phyloP scores from a whole-genome alignment of 2,329 filamentous ascomycete species.

The Pseudocercospora pini-densiflorae region DNA sequence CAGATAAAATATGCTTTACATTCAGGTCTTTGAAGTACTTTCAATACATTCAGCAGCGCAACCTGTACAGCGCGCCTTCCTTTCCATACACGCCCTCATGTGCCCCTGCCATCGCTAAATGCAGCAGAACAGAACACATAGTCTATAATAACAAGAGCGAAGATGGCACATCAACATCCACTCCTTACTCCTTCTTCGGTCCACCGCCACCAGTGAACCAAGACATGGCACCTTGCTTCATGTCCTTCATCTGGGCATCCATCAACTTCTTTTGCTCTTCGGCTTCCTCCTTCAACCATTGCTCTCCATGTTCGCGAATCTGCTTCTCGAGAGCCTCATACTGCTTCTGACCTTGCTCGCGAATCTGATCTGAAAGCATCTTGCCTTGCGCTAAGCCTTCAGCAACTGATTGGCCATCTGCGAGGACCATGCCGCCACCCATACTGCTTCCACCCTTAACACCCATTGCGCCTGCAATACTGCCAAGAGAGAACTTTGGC shows the following conservation, averaged over 20 bases:
- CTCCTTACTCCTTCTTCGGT: constrained; percentile 30
- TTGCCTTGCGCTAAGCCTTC: constrained; percentile 90
- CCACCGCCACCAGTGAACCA: constrained; percentile 52
- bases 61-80: background rate
- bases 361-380: constrained; percentile 93
- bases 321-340: constrained; percentile 89
- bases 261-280: constrained; percentile 85
- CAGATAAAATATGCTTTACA: background rate
- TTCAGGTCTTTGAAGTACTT: background rate
- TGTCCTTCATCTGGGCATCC: constrained; percentile 88
- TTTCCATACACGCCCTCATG: background rate
- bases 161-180: constrained; percentile 8
- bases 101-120: constrained; percentile 20
- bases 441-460: constrained; percentile 68
- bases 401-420: constrained; percentile 61
- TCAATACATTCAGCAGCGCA: background rate
- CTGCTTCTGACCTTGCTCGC: constrained; percentile 87
- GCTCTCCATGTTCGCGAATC: constrained; percentile 90
- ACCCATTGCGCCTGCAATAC: constrained; percentile 67
- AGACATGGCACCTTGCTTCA: constrained; percentile 77
- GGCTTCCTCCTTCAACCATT: constrained; percentile 94
- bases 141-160: constrained; percentile 15
- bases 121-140: constrained; percentile 15
- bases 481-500: constrained; percentile 65
- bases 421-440: constrained; percentile 62